Conservation (phyloP, 2,329 filamentous ascomycete genomes). For the Aschersonia sp. region DNA sequence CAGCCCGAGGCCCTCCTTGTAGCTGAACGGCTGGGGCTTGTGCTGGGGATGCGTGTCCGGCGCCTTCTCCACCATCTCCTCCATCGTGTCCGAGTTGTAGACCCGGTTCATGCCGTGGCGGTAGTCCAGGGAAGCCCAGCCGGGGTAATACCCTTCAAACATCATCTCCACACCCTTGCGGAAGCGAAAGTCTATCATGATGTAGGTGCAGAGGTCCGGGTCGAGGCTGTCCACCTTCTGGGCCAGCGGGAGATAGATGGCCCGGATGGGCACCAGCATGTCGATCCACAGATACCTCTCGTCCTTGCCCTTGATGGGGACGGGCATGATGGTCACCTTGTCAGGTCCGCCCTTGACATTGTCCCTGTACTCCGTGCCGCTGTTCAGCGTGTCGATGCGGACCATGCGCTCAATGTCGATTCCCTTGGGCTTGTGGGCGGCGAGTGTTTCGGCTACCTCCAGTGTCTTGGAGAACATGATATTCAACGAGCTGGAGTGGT, state of each 20-base stretch:
- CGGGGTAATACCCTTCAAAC: not conserved
- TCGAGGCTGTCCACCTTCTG: not conserved
- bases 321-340: not conserved
- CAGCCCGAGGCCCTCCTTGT: not conserved
- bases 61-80: not conserved
- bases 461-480: not conserved
- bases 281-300: not conserved
- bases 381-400: not conserved
- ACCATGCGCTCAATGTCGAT: not conserved
- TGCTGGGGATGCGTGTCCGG: not conserved
- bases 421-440: not conserved
- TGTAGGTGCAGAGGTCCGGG: not conserved
- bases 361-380: not conserved
- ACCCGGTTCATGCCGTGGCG: not conserved
- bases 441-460: not conserved
- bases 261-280: not conserved
- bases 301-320: not conserved
- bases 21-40: not conserved
- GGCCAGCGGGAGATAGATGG: not conserved
- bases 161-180: not conserved
- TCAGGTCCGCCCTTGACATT: not conserved
- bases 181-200: not conserved
- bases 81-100: not conserved
- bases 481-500: not conserved
- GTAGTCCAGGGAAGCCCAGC: not conserved